Evolutionary conservation across 1,139 yeast genomes (phyloP).

Genomic region (Protomyces pachydermus): DNA sequence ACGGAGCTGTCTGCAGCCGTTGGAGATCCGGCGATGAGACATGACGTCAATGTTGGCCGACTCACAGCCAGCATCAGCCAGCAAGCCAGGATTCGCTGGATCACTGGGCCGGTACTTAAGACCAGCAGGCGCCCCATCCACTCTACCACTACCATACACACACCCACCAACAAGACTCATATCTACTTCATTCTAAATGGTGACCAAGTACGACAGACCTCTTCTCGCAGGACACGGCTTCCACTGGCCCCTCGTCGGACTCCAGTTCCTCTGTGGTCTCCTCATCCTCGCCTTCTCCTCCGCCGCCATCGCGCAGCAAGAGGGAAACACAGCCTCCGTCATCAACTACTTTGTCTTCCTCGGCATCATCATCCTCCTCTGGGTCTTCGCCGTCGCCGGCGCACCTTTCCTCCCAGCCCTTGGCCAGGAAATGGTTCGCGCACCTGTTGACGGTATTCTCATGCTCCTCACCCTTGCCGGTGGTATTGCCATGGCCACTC

Average conservation of each 20-base stretch:
- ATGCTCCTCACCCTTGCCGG: constrained; percentile 88
- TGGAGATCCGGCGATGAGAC: too few relatives aligned
- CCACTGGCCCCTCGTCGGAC: constrained; percentile 51
- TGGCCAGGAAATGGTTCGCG: constrained; percentile 80
- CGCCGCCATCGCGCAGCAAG: constrained; percentile 64
- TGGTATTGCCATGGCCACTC: constrained; percentile 90
- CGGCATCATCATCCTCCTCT: constrained; percentile 77
- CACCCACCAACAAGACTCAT: background rate
- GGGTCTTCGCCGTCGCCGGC: constrained; percentile 63
- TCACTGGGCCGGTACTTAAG: background rate
- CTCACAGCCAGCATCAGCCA: too few relatives aligned
- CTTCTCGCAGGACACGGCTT: constrained; percentile 25
- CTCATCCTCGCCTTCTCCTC: constrained; percentile 81
- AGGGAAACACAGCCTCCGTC: constrained; percentile 58
- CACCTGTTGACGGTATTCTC: constrained; percentile 76
- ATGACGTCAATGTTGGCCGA: too few relatives aligned
- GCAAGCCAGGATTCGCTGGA: too few relatives aligned
- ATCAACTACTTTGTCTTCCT: constrained; percentile 83
- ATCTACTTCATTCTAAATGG: constrained; percentile 2
- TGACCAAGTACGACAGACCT: constrained; percentile 27
- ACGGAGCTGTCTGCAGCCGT: too few relatives aligned
- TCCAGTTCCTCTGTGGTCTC: constrained; percentile 69
- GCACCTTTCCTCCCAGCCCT: constrained; percentile 38
- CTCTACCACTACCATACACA: background rate
- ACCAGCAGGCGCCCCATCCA: background rate